Percentiles rank a stretch among this genome's conserved stretches.
Evolutionary conservation across 1,139 yeast species (phyloP).

Genomic region (Debaryomycetaceae sp.): DNA sequence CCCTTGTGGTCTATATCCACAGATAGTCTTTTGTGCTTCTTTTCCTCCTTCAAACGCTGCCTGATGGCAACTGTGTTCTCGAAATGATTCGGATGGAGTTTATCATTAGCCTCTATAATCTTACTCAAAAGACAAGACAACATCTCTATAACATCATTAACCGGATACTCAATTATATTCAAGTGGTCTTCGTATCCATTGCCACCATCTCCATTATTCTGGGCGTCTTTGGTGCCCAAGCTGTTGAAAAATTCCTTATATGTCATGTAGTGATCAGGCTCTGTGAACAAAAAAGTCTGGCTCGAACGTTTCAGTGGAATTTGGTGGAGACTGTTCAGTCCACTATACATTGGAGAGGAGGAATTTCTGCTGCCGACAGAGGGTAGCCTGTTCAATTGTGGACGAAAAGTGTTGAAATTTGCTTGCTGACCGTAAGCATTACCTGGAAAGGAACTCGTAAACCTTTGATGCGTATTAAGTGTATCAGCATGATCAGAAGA

Average conservation of each 20-base stretch:
- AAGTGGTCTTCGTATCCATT: conserved; percentile 47
- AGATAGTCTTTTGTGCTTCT: conserved; percentile 24
- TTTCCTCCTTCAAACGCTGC: conserved; percentile 40
- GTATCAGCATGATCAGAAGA: not conserved
- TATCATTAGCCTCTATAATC: conserved; percentile 90
- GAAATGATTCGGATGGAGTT: conserved; percentile 69
- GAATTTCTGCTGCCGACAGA: not conserved
- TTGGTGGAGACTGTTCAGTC: not conserved
- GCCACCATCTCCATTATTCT: conserved; percentile 9
- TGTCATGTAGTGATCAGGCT: conserved; percentile 46
- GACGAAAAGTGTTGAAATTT: not conserved
- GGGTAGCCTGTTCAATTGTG: not conserved
- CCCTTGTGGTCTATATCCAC: conserved; percentile 10
- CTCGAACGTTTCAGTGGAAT: not conserved
- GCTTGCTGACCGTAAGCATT: conserved; percentile 1
- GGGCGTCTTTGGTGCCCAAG: conserved; percentile 22
- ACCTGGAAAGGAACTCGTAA: conserved; percentile 5
- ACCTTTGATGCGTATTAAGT: not conserved
- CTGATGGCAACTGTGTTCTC: conserved; percentile 49
- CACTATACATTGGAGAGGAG: not conserved
- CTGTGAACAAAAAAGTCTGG: conserved; percentile 9
- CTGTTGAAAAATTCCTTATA: conserved; percentile 40
- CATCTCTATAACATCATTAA: conserved; percentile 77
- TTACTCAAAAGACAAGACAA: conserved; percentile 78
- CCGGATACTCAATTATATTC: conserved; percentile 82